Evolutionary conservation across 2,329 filamentous ascomycete species (phyloP), one percentile per base, ranked within the genome.

Genomic region (Metarhizium humberi): DNA sequence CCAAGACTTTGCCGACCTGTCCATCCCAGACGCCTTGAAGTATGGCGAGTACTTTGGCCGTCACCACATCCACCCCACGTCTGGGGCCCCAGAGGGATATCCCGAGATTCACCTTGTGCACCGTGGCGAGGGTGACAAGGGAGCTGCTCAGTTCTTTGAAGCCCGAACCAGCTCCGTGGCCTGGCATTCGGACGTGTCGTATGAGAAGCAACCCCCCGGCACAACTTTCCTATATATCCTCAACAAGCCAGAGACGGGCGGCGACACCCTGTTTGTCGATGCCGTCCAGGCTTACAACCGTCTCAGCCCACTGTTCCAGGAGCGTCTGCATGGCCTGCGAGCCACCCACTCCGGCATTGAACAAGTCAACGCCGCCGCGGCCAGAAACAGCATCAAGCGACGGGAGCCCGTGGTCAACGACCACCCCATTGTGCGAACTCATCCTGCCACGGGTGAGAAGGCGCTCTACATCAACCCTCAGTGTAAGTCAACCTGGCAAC

Each of bases 101-200:
- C 88, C 88, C 0, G 84, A 91, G 67, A 72, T 94, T 16, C 88
- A 92, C 65, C 80, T 94, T 2, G 88, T 92, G 1, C 88, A 92
- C 70, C 82, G 88, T 43, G 83, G 82, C 20, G 85, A 71, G 18
- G 68, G 69, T 30, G 72, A 75, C 58, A 64, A 60, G 32, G 81
- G 51, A 74, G 81, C 57, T 20, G 72, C 79, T 20, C 75, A 80
- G 51, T 88, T 87, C 69, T 85, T 90, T 61, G 63, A 68, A 56
- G 81, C 82, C 50, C 80, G 87, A 25, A 92, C 88, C 3, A 92
- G 86, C 71, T 88, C 86, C 1, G 84, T 95, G 1, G 89, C 89
- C 7, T 96, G 90, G 90, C 91, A 96, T 73, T 88, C 85, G 0
- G 91, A 96, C 62, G 86, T 95, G 1, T 88, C 87, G 0, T 96